These are phyloP conservation scores for Phialophora tarda DNA, from an alignment of 2,329 filamentous ascomycete species.

Conservation along the genomic window DNA sequence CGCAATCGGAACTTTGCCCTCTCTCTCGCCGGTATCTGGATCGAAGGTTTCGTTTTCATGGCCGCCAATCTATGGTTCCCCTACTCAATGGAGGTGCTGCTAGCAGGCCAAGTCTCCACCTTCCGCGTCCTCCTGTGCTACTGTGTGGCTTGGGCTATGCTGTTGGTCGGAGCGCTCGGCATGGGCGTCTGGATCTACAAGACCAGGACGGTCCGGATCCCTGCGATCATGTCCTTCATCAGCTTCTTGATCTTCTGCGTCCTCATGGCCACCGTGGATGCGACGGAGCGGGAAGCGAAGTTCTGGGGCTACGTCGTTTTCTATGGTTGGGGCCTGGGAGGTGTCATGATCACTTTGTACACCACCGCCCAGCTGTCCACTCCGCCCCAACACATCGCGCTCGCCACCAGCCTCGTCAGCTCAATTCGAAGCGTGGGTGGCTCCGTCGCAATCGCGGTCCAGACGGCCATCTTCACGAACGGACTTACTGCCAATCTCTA, in stretches of 20 bases:
- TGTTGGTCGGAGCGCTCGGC: constrained; percentile 6
- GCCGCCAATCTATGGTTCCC: neutral
- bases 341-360: constrained; percentile 24
- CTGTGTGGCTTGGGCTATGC: constrained; percentile 5
- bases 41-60: constrained; percentile 5
- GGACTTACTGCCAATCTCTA: constrained; percentile 23
- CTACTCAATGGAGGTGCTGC: neutral
- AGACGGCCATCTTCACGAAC: constrained; percentile 26
- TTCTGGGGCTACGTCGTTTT: constrained; percentile 32
- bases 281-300: constrained; percentile 13
- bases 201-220: constrained; percentile 11
- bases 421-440: constrained; percentile 27
- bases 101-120: constrained; percentile 2
- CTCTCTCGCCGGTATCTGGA: constrained; percentile 49
- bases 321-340: constrained; percentile 27
- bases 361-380: constrained; percentile 30
- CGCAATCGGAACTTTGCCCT: constrained; percentile 65
- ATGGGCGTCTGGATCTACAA: constrained; percentile 17
- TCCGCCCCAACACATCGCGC: constrained; percentile 29
- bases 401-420: constrained; percentile 29
- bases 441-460: constrained; percentile 29
- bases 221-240: constrained; percentile 10
- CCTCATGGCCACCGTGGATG: constrained; percentile 24
- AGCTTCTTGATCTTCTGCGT: constrained; percentile 19
- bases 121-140: constrained; percentile 44